These are phyloP conservation scores for Monascus ruber DNA, from an alignment of 2,329 filamentous ascomycete species.

Conservation along the genomic window DNA sequence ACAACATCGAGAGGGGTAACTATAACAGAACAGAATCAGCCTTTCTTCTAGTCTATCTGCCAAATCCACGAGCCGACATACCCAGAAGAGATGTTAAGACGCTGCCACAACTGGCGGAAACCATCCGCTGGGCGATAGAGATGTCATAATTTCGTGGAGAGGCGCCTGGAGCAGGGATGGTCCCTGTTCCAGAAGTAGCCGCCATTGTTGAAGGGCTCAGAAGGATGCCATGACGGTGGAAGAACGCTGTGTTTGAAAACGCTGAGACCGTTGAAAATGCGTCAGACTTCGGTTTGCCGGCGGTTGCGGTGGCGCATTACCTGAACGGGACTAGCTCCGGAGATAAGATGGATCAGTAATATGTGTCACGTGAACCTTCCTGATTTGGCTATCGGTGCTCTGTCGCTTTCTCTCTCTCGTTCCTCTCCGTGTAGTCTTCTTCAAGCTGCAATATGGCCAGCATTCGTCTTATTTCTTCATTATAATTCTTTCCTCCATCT, in stretches of 20 bases:
- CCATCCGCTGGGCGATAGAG: constrained; percentile 80
- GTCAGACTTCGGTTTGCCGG: background rate
- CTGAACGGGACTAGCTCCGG: background rate
- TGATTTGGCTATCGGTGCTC: too few relatives aligned
- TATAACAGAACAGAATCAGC: constrained; percentile 22
- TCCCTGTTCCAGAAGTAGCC: constrained; percentile 15
- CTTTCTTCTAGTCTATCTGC: too few relatives aligned
- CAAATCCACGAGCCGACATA: constrained; percentile 33
- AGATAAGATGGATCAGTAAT: background rate
- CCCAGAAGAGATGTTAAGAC: constrained; percentile 79
- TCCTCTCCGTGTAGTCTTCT: background rate
- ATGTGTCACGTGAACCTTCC: background rate
- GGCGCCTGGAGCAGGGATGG: constrained; percentile 9
- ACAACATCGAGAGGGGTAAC: constrained; percentile 96
- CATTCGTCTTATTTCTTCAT: constrained; percentile 2
- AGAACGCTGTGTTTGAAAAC: background rate
- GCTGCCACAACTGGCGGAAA: constrained; percentile 84
- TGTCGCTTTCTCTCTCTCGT: background rate
- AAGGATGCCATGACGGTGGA: constrained; percentile 19
- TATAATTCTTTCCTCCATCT: background rate
- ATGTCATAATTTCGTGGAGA: constrained; percentile 40
- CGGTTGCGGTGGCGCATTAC: background rate
- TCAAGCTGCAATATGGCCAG: background rate
- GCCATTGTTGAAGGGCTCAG: constrained; percentile 24
- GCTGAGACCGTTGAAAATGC: background rate